A percentile compares a stretch with the other conserved stretches of the same genome.
These are phyloP conservation scores for Coniella lustricola DNA, from an alignment of 2,329 filamentous ascomycete species.

Conservation along the genomic window DNA sequence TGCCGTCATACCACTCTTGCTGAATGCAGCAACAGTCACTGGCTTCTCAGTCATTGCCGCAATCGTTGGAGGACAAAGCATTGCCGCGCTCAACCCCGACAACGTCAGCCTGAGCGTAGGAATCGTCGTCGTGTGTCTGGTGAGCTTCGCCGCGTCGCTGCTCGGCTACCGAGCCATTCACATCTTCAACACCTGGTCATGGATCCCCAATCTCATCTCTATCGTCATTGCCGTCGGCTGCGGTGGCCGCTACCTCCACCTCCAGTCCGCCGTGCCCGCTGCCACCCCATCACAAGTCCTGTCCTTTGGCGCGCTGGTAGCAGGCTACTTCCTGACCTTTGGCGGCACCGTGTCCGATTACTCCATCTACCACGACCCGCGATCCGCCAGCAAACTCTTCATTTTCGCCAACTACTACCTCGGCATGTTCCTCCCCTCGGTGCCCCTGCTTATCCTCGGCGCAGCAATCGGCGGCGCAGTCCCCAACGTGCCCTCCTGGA, in stretches of 20 bases:
- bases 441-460: conserved; percentile 42
- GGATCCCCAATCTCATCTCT: conserved; percentile 47
- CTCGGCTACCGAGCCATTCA: conserved; percentile 49
- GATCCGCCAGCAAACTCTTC: conserved; percentile 22
- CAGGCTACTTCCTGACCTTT: conserved; percentile 46
- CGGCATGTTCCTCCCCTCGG: conserved; percentile 42
- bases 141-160: conserved; percentile 47
- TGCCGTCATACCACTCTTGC: conserved; percentile 41
- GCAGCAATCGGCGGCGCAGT: conserved; percentile 45
- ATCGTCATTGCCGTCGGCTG: conserved; percentile 46
- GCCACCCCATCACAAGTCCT: conserved; percentile 32
- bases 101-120: conserved; percentile 45
- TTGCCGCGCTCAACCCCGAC: conserved; percentile 39
- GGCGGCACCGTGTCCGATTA: conserved; percentile 49
- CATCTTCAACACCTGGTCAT: conserved; percentile 48
- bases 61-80: conserved; percentile 48
- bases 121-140: conserved; percentile 48
- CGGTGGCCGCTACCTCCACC: conserved; percentile 40
- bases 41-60: conserved; percentile 52
- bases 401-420: conserved; percentile 44
- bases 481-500: conserved; percentile 36
- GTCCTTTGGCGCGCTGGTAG: conserved; percentile 40
- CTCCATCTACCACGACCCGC: conserved; percentile 46
- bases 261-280: conserved; percentile 36
- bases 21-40: conserved; percentile 51